A percentile compares a stretch with the other conserved stretches of the same genome.
Conservation (phyloP, 345 rosid species). For the Rhodamnia argentea region DNA sequence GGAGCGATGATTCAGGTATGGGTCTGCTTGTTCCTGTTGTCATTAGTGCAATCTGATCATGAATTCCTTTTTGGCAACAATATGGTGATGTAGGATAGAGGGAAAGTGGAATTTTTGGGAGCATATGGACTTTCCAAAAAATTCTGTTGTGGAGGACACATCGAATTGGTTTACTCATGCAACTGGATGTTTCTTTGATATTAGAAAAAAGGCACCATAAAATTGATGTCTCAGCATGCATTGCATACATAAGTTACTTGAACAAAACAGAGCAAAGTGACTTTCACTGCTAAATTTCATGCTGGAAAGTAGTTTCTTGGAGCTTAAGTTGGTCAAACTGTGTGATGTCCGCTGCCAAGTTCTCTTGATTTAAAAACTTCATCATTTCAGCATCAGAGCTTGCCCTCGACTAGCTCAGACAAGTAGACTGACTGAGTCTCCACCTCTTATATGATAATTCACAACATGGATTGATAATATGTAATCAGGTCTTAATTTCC, state of each 20-base stretch:
- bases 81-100: background rate
- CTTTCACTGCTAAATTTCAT: background rate
- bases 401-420: background rate
- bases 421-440: background rate
- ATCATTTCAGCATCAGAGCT: background rate
- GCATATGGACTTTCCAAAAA: background rate
- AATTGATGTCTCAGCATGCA: background rate
- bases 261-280: background rate
- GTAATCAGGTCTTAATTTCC: background rate
- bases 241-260: background rate
- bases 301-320: background rate
- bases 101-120: background rate
- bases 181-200: background rate
- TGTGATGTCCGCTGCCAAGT: background rate
- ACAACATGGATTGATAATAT: background rate
- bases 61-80: background rate
- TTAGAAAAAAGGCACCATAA: background rate
- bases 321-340: background rate
- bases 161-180: background rate
- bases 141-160: background rate
- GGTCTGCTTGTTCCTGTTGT: background rate
- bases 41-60: background rate
- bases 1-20: conserved; percentile 95
- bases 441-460: background rate
- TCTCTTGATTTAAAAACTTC: background rate